Evolutionary conservation across 2,329 filamentous ascomycete genomes (phyloP).

Genomic region (Verticillium klebahnii): DNA sequence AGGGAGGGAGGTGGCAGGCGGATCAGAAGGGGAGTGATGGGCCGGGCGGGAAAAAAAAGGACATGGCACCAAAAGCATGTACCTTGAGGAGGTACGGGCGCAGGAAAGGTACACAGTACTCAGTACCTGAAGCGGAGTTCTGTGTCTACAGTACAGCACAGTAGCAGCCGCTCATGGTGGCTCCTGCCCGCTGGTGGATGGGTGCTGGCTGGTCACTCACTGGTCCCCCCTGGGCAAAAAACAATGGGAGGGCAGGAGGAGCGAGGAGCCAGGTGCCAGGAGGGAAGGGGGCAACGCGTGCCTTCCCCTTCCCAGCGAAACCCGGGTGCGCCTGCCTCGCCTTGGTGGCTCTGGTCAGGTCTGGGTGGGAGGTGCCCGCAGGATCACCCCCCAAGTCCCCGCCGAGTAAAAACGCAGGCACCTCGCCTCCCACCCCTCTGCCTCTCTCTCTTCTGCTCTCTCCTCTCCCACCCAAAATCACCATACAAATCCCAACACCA

Average conservation of each 20-base stretch:
- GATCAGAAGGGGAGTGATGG: not conserved
- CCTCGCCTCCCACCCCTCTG: slow-evolving; percentile 32
- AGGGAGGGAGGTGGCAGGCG: not conserved
- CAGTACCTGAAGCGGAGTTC: slow-evolving; percentile 19
- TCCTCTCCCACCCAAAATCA: slow-evolving; percentile 46
- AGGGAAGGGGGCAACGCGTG: slow-evolving; percentile 1
- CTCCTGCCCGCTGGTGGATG: not conserved
- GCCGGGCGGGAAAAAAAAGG: not conserved
- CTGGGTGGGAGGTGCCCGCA: not conserved
- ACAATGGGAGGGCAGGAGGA: slow-evolving; percentile 5
- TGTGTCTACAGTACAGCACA: slow-evolving; percentile 32
- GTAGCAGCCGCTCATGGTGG: slow-evolving; percentile 11
- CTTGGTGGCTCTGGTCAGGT: slow-evolving; percentile 2
- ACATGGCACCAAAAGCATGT: slow-evolving; percentile 26
- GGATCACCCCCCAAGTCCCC: slow-evolving; percentile 17
- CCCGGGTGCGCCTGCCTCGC: slow-evolving; percentile 2
- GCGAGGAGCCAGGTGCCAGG: not conserved
- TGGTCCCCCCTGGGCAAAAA: not conserved
- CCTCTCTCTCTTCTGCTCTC: slow-evolving; percentile 36
- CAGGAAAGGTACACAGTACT: not conserved
- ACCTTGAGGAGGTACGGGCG: slow-evolving; percentile 8
- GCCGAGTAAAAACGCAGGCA: slow-evolving; percentile 57
- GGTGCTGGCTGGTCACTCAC: not conserved
- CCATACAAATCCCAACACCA: slow-evolving; percentile 47
- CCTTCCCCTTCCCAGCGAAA: not conserved